Evolutionary conservation across 805 yeast genomes (phyloP), one percentile per base, ranked within the genome.

Genomic region (Starmerella stigmatis): DNA sequence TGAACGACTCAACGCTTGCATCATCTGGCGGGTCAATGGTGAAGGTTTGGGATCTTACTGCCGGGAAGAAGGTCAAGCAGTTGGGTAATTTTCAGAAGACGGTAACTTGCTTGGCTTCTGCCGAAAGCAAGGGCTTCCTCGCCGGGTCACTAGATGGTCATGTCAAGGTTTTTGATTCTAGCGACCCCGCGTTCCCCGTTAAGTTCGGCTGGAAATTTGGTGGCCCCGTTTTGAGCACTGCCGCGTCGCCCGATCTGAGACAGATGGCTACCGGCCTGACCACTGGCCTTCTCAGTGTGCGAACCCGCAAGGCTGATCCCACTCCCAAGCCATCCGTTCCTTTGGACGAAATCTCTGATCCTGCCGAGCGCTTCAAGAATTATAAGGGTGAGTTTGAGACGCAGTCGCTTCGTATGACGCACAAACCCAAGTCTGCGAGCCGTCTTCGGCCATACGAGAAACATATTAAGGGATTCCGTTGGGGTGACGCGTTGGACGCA

Each of bases 91-190:
- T 92, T 69, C 88, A 88, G 55, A 89, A 92, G 64, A 83, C 96
- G 1, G 96, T 89, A 32, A 88, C 96, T 13, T 79, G 88, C 49
- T 68, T 88, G 51, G 78, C 82, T 43, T 67, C 74, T 54, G 80
- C 89, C 9, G 81, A 80, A 25, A 84, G 77, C 51, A 68, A 76
- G 41, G 89, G 92, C n/a, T 68, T 92, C 36, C 67, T 92, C 25
- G 96, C 94, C 2, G 96, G 97, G 15, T 86, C 96, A 0, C 69
- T 92, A 47, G 98, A 92, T 65, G 98, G 98, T 17, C 98, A 92
- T 64, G 95, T 92, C 48, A 92, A 92, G 64, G 88, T 88, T 36
- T 85, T 89, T 61, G 96, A 88, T 63, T 75, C 84, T 30, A 65
- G 74, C 22, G 73, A 80, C 12, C 57, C 64, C 22, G 44, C 45